Evolutionary conservation across 1,284 basidiomycete species (phyloP).

Genomic region (Irpex lacteus): DNA sequence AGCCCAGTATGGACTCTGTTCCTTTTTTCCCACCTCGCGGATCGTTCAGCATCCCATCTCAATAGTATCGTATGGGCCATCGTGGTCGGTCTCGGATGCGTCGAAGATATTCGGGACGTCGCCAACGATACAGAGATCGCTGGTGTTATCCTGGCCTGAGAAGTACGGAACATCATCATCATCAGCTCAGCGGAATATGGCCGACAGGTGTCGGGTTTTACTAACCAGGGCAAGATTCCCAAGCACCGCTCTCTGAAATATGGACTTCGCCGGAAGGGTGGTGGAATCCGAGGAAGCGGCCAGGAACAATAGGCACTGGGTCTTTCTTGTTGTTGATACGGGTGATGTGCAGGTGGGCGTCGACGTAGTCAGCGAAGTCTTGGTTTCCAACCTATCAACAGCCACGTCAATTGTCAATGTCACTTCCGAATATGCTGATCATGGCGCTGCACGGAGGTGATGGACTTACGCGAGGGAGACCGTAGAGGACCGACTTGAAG

Average conservation of each 20-base stretch:
- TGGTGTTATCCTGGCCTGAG: constrained; percentile 54
- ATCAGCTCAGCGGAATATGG: neutral
- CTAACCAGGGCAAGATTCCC: constrained; percentile 35
- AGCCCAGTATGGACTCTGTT: no score
- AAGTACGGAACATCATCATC: neutral
- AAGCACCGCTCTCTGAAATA: constrained; percentile 14
- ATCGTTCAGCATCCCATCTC: constrained; percentile 42
- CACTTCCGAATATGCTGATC: neutral
- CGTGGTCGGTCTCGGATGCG: constrained; percentile 43
- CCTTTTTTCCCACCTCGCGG: no score
- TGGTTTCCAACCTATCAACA: constrained; percentile 43
- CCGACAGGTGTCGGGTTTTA: neutral
- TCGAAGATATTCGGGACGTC: constrained; percentile 49
- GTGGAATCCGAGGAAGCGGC: constrained; percentile 30
- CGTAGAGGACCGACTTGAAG: constrained; percentile 42
- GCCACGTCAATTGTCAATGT: neutral
- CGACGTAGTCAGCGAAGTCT: constrained; percentile 56
- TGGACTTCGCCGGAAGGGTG: constrained; percentile 19
- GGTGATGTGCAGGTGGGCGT: constrained; percentile 31
- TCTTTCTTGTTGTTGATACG: constrained; percentile 32
- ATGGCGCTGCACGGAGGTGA: neutral
- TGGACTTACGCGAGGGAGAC: constrained; percentile 48
- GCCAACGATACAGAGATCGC: constrained; percentile 48
- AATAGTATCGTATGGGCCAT: constrained; percentile 57
- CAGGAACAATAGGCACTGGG: constrained; percentile 30